Evolutionary conservation across 495 filamentous ascomycete genomes (phyloP).

Genomic region (Xylaria castorea): DNA sequence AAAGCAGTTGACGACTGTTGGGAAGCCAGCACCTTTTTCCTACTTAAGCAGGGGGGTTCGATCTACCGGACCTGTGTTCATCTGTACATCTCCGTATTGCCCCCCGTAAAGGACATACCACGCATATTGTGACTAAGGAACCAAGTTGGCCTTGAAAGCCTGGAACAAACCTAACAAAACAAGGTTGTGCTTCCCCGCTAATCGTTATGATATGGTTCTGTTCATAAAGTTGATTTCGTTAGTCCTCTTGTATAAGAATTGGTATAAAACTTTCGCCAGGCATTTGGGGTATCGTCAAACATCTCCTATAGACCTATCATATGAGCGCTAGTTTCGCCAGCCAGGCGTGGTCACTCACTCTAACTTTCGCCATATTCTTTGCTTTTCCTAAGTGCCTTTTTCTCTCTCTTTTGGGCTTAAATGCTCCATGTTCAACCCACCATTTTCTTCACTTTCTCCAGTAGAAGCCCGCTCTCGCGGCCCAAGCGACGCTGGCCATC

Average conservation of each 20-base stretch:
- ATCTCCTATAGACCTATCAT: background rate
- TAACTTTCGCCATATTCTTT: background rate
- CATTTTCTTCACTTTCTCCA: constrained; percentile 80
- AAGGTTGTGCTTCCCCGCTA: background rate
- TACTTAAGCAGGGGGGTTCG: background rate
- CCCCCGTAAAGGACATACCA: background rate
- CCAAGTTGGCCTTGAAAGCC: background rate
- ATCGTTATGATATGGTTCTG: background rate
- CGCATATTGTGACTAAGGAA: background rate
- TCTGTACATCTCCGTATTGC: background rate
- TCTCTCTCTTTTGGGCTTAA: background rate
- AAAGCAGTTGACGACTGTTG: background rate
- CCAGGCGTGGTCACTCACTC: background rate
- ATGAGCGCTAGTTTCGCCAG: background rate
- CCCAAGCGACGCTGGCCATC: constrained; percentile 86
- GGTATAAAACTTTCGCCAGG: background rate
- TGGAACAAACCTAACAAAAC: background rate
- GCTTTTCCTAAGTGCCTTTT: background rate
- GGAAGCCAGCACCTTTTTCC: background rate
- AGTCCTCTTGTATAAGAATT: background rate
- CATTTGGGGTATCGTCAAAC: constrained; percentile 21
- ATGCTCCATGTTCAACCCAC: constrained; percentile 50
- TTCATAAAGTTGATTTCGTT: background rate
- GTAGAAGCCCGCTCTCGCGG: constrained; percentile 79
- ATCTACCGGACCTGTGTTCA: background rate